phyloP scores from a whole-genome alignment of 345 rosid genomes.

The Linum trigynum region DNA sequence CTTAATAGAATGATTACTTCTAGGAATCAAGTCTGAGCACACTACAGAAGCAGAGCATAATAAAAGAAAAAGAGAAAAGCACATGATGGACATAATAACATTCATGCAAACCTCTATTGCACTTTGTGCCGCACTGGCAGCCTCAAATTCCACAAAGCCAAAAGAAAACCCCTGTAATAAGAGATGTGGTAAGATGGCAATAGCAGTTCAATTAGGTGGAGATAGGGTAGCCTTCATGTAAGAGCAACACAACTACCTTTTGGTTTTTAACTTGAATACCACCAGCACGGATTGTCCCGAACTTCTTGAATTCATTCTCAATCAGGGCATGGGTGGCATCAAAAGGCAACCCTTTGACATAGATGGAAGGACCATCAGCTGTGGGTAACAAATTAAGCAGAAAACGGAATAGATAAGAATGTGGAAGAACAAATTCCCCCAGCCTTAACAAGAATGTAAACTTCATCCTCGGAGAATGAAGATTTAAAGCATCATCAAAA shows the following conservation, averaged over 20 bases:
- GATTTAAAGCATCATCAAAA: background rate
- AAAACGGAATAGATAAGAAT: background rate
- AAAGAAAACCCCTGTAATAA: constrained; percentile 68
- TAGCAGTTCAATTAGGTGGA: background rate
- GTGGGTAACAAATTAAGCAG: constrained; percentile 8
- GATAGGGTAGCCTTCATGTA: background rate
- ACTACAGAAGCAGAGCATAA: background rate
- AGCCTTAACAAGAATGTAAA: background rate
- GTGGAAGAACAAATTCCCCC: background rate
- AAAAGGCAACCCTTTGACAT: constrained; percentile 68
- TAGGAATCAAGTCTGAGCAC: background rate
- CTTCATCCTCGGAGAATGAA: background rate
- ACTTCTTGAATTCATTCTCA: constrained; percentile 68
- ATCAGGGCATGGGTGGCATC: constrained; percentile 48
- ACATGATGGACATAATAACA: background rate
- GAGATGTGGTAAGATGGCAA: background rate
- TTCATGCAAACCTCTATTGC: constrained; percentile 67
- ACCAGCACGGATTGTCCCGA: constrained; percentile 58
- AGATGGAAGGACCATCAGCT: constrained; percentile 69
- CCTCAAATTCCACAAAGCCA: constrained; percentile 96
- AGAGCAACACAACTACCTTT: constrained; percentile 33
- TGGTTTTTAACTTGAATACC: constrained; percentile 84
- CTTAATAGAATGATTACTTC: no score
- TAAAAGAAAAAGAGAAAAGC: background rate
- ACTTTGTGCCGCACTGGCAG: constrained; percentile 61